Evolutionary conservation across 768 basidiomycete species (phyloP).

Genomic region (Boletus sp.): DNA sequence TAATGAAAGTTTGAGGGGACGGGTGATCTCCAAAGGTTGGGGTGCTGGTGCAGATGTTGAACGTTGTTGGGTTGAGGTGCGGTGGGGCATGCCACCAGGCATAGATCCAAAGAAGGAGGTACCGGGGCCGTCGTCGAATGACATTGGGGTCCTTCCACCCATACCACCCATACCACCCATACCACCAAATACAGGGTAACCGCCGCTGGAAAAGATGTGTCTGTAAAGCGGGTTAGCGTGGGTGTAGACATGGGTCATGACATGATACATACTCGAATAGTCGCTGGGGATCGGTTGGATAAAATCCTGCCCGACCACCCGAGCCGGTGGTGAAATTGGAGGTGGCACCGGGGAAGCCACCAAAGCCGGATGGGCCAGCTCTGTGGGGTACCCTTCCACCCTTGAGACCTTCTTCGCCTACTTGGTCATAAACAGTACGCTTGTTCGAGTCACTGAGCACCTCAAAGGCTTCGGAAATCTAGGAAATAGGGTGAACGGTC

Average conservation of each 20-base stretch:
- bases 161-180: conserved; percentile 42
- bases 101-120: conserved; percentile 41
- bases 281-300: conserved; percentile 78
- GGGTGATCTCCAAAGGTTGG: conserved; percentile 60
- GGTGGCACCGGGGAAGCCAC: conserved; percentile 46
- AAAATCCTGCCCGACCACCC: conserved; percentile 51
- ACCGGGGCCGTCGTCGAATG: conserved; percentile 41
- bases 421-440: conserved; percentile 84
- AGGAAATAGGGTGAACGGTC: neutral
- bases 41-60: conserved; percentile 30
- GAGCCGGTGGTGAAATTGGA: conserved; percentile 57
- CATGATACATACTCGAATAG: conserved; percentile 75
- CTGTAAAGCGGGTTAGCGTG: conserved; percentile 35
- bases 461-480: conserved; percentile 96
- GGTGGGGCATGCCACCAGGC: conserved; percentile 58
- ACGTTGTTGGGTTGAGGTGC: conserved; percentile 31
- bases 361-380: conserved; percentile 43
- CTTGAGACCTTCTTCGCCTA: conserved; percentile 95
- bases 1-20: conserved; percentile 81
- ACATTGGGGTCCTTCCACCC: conserved; percentile 36
- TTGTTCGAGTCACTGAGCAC: conserved; percentile 88
- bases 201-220: conserved; percentile 49
- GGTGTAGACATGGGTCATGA: neutral
- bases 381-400: conserved; percentile 57
- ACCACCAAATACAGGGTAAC: conserved; percentile 31